A percentile compares a stretch with the other conserved stretches of the same genome.
These are phyloP conservation scores for Colletotrichum tropicicola DNA, from an alignment of 2,329 filamentous ascomycete species.

Conservation along the genomic window DNA sequence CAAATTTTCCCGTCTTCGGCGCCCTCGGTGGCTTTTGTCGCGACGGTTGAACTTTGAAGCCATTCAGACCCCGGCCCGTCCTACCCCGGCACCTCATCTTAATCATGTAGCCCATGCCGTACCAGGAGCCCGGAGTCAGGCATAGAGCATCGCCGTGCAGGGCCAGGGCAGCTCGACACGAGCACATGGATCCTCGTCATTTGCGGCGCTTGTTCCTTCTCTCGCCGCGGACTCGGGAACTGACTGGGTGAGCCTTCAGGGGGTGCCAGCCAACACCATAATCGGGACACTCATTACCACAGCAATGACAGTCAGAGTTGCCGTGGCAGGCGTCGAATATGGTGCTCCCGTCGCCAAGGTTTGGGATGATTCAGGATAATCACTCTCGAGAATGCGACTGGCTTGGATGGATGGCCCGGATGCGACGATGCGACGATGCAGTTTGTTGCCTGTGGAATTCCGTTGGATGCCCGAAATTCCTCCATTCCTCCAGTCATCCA, in stretches of 20 bases:
- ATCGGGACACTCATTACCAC: slow-evolving; percentile 2
- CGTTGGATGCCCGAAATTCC: slow-evolving; percentile 22
- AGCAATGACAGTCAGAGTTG: not conserved
- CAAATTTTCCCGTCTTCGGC: not conserved
- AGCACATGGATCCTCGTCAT: slow-evolving; percentile 21
- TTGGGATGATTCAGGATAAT: slow-evolving; percentile 25
- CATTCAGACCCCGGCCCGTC: not conserved
- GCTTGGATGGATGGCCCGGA: slow-evolving; percentile 21
- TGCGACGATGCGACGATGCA: slow-evolving; percentile 19
- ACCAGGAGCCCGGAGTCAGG: slow-evolving; percentile 23
- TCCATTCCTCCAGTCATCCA: slow-evolving; percentile 25
- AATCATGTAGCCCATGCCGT: slow-evolving; percentile 3
- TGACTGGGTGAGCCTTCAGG: not conserved
- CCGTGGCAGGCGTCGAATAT: not conserved
- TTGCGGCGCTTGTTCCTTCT: slow-evolving; percentile 19
- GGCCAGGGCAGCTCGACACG: slow-evolving; percentile 13
- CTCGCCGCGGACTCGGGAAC: not conserved
- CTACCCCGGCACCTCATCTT: slow-evolving; percentile 23
- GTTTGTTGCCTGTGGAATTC: slow-evolving; percentile 11
- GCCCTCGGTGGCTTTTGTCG: slow-evolving; percentile 18
- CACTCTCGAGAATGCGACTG: slow-evolving; percentile 20
- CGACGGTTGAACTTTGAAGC: not conserved
- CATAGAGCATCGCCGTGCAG: not conserved
- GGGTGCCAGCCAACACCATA: slow-evolving; percentile 8
- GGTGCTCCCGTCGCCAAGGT: not conserved